Percentiles rank a stretch among this genome's conserved stretches.
These are phyloP conservation scores for Vitis rotundifolia DNA, from an alignment of 164 flowering plant species.

Conservation along the genomic window DNA sequence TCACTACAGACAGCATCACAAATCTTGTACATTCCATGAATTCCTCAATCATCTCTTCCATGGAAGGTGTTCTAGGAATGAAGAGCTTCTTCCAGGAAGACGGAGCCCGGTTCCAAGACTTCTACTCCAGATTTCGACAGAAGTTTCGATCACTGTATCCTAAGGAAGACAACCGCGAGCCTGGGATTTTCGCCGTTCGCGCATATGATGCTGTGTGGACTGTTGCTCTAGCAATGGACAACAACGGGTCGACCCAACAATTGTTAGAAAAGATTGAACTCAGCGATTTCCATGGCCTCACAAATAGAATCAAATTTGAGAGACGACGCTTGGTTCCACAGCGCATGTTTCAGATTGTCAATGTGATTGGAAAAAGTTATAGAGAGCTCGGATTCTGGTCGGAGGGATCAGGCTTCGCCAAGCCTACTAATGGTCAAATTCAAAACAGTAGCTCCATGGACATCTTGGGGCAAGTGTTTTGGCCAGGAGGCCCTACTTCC, in stretches of 20 bases:
- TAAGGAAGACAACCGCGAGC: slow-evolving; percentile 12
- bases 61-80: slow-evolving; percentile 38
- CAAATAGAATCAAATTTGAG: too few species aligned
- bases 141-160: slow-evolving; percentile 15
- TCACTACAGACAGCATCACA: slow-evolving; percentile 13
- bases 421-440: too few species aligned
- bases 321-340: too few species aligned
- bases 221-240: slow-evolving; percentile 15
- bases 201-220: slow-evolving; percentile 33
- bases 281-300: slow-evolving; percentile 19
- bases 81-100: slow-evolving; percentile 8
- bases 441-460: slow-evolving; percentile 4
- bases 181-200: slow-evolving; percentile 20
- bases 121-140: slow-evolving; percentile 10
- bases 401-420: too few species aligned
- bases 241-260: background rate
- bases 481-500: slow-evolving; percentile 21
- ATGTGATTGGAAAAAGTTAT: too few species aligned
- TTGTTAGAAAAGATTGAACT: slow-evolving; percentile 9
- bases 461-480: slow-evolving; percentile 17
- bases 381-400: too few species aligned
- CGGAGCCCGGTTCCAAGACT: background rate
- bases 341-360: too few species aligned
- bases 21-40: slow-evolving; percentile 15
- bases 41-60: slow-evolving; percentile 12